A percentile compares a stretch with the other conserved stretches of the same genome.
These are phyloP conservation scores for Neurospora sp. DNA, from an alignment of 495 filamentous ascomycete genomes.

Conservation along the genomic window DNA sequence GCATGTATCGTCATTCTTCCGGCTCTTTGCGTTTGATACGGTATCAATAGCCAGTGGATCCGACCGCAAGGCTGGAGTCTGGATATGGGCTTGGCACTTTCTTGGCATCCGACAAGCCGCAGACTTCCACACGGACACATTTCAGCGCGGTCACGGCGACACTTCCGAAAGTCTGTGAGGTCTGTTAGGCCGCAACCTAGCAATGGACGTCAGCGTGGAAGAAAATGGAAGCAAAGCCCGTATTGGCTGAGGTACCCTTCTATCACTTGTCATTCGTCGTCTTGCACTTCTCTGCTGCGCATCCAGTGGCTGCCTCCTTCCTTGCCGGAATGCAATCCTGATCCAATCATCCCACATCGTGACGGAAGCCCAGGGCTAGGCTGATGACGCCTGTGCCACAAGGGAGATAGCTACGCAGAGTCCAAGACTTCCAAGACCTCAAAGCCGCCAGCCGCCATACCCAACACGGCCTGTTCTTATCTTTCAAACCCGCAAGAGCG, in stretches of 20 bases:
- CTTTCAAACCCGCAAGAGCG: neutral
- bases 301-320: neutral
- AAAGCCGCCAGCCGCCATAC: neutral
- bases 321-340: neutral
- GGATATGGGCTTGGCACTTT: neutral
- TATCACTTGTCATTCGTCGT: neutral
- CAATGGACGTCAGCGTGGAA: neutral
- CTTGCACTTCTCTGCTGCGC: neutral
- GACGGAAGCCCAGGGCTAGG: neutral
- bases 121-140: neutral
- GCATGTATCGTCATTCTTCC: slow-evolving; percentile 1
- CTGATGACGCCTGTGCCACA: neutral
- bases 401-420: neutral
- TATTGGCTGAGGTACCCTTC: neutral
- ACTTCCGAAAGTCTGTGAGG: neutral
- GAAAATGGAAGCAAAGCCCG: neutral
- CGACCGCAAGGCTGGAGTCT: neutral
- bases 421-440: neutral
- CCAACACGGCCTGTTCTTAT: neutral
- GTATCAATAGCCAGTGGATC: neutral
- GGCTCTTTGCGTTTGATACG: neutral
- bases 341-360: neutral
- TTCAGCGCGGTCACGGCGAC: neutral
- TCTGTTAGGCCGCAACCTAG: neutral
- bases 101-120: neutral